phyloP scores from a whole-genome alignment of 805 yeast species.

The Zygoascus tannicola region DNA sequence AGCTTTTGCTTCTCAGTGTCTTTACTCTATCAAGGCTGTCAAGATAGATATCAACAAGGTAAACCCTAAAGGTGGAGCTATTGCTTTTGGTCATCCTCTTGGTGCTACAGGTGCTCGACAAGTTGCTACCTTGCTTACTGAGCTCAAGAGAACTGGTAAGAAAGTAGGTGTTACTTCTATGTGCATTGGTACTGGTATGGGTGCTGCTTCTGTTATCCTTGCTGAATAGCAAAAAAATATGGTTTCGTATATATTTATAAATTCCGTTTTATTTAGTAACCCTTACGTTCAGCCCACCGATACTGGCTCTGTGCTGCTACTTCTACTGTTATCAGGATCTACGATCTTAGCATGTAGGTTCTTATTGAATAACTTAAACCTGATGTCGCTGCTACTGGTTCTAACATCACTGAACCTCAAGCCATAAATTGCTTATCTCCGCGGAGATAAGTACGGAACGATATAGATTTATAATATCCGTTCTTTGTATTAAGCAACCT shows the following conservation, averaged over 20 bases:
- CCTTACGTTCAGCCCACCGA: slow-evolving; percentile 99
- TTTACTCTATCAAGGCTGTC: slow-evolving; percentile 58
- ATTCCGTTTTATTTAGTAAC: too few relatives aligned
- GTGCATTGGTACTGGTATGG: slow-evolving; percentile 99
- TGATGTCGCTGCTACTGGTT: slow-evolving; percentile 78
- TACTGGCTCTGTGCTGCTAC: slow-evolving; percentile 99
- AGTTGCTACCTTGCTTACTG: slow-evolving; percentile 77
- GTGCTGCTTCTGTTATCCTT: slow-evolving; percentile 83
- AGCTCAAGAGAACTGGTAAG: slow-evolving; percentile 61
- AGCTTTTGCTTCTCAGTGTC: slow-evolving; percentile 93
- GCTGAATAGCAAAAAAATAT: slow-evolving; percentile 50
- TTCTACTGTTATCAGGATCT: slow-evolving; percentile 93
- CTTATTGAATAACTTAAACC: slow-evolving; percentile 97
- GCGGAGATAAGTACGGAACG: too few relatives aligned
- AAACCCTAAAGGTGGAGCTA: slow-evolving; percentile 94
- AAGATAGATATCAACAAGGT: slow-evolving; percentile 63
- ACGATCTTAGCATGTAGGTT: slow-evolving; percentile 90
- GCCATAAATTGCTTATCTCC: too few relatives aligned
- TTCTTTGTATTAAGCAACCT: too few relatives aligned
- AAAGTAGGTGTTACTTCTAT: slow-evolving; percentile 80
- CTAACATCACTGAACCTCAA: slow-evolving; percentile 93
- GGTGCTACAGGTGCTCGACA: slow-evolving; percentile 92
- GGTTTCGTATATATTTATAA: too few relatives aligned
- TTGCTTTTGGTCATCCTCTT: slow-evolving; percentile 90
- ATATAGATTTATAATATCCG: too few relatives aligned